Evolutionary conservation across 106 monocot genomes (phyloP), one percentile per base, ranked within the genome.

Genomic region (Platanthera zijinensis): DNA sequence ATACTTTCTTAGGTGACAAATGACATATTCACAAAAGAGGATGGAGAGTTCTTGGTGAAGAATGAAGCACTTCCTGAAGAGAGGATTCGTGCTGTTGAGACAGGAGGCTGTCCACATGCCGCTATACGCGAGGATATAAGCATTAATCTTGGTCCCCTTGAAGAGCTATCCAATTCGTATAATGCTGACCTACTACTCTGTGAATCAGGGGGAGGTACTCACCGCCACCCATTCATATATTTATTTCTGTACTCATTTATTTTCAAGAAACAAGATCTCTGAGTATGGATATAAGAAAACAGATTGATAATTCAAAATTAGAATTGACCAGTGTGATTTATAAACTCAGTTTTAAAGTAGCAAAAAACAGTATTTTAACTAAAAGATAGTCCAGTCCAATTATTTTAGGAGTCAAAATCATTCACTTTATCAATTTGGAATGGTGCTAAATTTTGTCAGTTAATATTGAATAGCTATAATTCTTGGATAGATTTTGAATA

Each of bases 11-110:
- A 97, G 93, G 96, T 97, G 52, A 97, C 96, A 57, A 97, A 97
- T 89, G 96, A 97, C 75, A 97, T 97, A 85, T 97, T 97, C 72
- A 97, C 96, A 13, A 97, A 89, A 82, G 96, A 97, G 69, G 96
- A 97, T 84, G 96, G 93, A 17, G 96, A 97, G 77, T 97, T 97
- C 71, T 83, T 97, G 68, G 84, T 93, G 62, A 97, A 93, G 73
- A 89, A 97, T 81, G 96, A 93, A 82, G 96, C 96, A 61, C 93
- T 97, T 52, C 93, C 96, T 67, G 91, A 97, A 76, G 96, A 94
- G 81, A 87, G 96, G 72, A 97, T 97, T 72, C 96, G 93, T 71
- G 96, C 96, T 69, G 91, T 97, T 69, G 96, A 97, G 84, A 97
- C 96, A 5, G 96, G 96, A 54, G 96, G 96, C 25, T 97, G 96